Evolutionary conservation across 768 basidiomycete species (phyloP).

Genomic region (Butyriboletus loyo): DNA sequence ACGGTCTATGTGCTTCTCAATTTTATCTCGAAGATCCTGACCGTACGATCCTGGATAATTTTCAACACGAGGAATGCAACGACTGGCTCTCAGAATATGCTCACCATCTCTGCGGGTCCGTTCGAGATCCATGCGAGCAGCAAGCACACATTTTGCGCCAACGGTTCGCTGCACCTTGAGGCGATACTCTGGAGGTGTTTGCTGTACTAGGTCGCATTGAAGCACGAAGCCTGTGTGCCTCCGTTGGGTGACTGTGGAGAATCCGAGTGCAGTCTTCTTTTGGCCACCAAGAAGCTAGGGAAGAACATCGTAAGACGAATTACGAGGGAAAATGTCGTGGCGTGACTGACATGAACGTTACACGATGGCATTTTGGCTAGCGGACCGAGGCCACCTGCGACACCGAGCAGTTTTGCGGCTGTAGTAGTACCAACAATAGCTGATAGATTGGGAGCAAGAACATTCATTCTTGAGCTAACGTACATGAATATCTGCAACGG

Average conservation of each 20-base stretch:
- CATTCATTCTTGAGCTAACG: conserved; percentile 98
- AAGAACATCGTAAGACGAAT: conserved; percentile 1
- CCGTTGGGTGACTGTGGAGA: conserved; percentile 82
- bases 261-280: conserved; percentile 88
- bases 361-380: conserved; percentile 93
- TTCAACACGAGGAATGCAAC: neutral
- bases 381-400: conserved; percentile 89
- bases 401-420: conserved; percentile 96
- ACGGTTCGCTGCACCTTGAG: conserved; percentile 91
- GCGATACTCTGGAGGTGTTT: conserved; percentile 85
- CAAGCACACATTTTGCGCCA: conserved; percentile 86
- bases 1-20: conserved; percentile 91
- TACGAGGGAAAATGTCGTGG: neutral
- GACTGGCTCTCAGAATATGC: conserved; percentile 9
- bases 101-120: conserved; percentile 76
- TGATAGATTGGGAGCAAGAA: conserved; percentile 96
- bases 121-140: conserved; percentile 93
- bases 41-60: conserved; percentile 68
- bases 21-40: conserved; percentile 71
- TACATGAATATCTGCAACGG: conserved; percentile 86
- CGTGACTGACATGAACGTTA: conserved; percentile 80
- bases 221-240: conserved; percentile 97
- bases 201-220: conserved; percentile 85
- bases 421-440: conserved; percentile 98
- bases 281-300: conserved; percentile 87